These are phyloP conservation scores for Naganishia kalamii DNA, from an alignment of 768 basidiomycete genomes.

Conservation along the genomic window DNA sequence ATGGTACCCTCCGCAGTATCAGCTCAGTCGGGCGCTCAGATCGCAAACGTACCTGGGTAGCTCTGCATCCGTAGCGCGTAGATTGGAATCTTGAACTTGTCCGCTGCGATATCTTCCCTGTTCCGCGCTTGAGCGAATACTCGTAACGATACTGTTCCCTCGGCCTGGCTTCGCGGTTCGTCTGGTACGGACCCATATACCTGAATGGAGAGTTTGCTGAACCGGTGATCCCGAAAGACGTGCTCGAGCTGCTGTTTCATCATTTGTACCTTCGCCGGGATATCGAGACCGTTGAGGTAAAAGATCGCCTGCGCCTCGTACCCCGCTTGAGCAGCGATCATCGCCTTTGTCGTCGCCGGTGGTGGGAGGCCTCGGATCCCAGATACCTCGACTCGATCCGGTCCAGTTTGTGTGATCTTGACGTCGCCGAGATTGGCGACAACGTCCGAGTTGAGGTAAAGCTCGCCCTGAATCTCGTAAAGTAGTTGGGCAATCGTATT, in stretches of 20 bases:
- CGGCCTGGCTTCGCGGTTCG: constrained; percentile 7
- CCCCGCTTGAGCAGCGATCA: constrained; percentile 7
- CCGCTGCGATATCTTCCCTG: constrained; percentile 6
- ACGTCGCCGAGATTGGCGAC: constrained; percentile 11
- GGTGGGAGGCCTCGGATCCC: background rate
- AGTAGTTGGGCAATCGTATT: constrained; percentile 10
- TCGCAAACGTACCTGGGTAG: background rate
- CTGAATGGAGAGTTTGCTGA: constrained; percentile 11
- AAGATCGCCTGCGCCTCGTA: constrained; percentile 7
- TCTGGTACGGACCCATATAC: constrained; percentile 13
- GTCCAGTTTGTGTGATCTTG: background rate
- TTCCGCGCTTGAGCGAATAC: constrained; percentile 10
- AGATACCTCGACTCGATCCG: constrained; percentile 5
- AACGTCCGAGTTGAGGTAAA: constrained; percentile 16
- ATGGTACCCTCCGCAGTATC: background rate
- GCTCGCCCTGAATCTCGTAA: constrained; percentile 9
- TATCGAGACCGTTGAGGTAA: constrained; percentile 14
- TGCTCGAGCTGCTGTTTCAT: constrained; percentile 8
- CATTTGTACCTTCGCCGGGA: background rate
- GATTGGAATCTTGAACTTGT: constrained; percentile 15
- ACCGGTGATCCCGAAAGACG: background rate
- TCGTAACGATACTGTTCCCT: background rate
- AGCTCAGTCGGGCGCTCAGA: background rate
- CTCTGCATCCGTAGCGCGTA: constrained; percentile 16
- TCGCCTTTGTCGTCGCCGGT: constrained; percentile 10